Base-by-base conservation (phyloP, 305 asterid genomes). In the Galium porrigens region DNA sequence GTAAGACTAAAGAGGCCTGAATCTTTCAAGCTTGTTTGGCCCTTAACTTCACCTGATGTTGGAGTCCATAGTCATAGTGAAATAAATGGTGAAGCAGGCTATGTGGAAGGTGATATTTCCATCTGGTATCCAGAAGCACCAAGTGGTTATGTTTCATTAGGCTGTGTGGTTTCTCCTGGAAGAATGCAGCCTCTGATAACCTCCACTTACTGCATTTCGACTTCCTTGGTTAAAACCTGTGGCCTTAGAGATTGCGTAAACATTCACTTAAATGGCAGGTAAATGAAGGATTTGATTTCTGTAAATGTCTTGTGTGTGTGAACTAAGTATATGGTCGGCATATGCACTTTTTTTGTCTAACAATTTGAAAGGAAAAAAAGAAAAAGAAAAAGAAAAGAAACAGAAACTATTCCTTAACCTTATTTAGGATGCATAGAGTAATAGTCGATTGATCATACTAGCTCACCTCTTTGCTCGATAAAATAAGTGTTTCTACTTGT, bases 121-220 rank as follows among this genome's bases (percentile, higher is more conserved):
- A 84, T 91, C 81, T 91, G 98, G 98, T 86, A 86, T 72, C 98
- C 98, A 73, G 92, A 77, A 79, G 94, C 98, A 61, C 98, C 98
- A 17, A 73, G 83, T 66, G 96, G 96, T 64, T 91, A 88, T 79
- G 90, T 89, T 70, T 88, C 98, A 27, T 61, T 91, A 84, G 98
- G 98, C 66, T 91, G 98, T 64, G 98, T 91, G 76, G 90, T 82
- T 73, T 88, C 95, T 81, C 67, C 89, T 37, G 95, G 87, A 71
- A 84, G 72, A 68, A 71, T 72, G 69, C 88, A 75, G 70, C 98
- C 98, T 80, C 75, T 89, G 25, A 48, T 72, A 71, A 79, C 98
- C 18, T 89, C 98, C n/a, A 81, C 85, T 63, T 89, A 87, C 74
- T 91, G 98, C 81, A 81, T 91, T 74, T 82, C 79, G 64, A 81